phyloP scores from a whole-genome alignment of 768 basidiomycete species.

The Auricularia heimuer region DNA sequence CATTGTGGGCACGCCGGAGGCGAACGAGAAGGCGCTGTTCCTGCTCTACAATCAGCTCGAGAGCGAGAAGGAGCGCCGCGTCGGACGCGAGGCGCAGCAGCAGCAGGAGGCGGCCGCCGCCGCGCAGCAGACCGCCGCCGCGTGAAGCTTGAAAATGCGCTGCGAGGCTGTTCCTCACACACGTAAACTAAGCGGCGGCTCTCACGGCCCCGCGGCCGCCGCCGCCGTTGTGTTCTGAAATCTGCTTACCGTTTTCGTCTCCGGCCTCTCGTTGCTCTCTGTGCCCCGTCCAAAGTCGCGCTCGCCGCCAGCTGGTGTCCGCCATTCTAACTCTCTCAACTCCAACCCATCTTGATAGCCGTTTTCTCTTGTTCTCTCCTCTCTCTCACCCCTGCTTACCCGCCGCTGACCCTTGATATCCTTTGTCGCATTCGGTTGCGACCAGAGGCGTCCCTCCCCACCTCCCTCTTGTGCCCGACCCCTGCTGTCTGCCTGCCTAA shows the following conservation, averaged over 20 bases:
- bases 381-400: no score
- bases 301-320: no score
- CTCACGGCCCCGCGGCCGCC: no score
- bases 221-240: no score
- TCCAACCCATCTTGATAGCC: not conserved
- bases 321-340: no score
- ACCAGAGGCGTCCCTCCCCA: not conserved
- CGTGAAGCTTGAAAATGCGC: no score
- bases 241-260: no score
- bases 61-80: constrained; percentile 90
- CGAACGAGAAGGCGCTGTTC: constrained; percentile 97
- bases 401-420: not conserved
- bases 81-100: constrained; percentile 50
- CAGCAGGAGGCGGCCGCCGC: not conserved
- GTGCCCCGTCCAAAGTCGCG: no score
- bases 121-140: not conserved
- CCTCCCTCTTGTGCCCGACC: not conserved
- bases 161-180: no score
- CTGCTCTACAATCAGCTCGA: constrained; percentile 89
- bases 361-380: not conserved
- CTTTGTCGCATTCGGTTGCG: not conserved
- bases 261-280: no score
- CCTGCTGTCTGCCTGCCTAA: not conserved
- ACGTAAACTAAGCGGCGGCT: no score
- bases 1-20: constrained; percentile 90